Evolutionary conservation across 2,329 filamentous ascomycete species (phyloP).

Genomic region (Exophiala sideris): DNA sequence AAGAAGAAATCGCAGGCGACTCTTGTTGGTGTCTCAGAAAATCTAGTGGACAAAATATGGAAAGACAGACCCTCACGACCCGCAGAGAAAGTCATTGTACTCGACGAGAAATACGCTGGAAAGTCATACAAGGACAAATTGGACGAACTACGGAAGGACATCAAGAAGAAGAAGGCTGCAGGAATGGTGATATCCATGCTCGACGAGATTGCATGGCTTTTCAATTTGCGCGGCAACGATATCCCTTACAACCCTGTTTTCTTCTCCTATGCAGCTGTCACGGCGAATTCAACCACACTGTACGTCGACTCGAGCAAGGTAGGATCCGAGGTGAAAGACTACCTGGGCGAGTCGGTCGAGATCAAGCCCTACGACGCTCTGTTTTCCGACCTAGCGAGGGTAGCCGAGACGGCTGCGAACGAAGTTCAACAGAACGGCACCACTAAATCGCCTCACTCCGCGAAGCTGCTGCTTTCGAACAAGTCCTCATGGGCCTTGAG

Average conservation of each 20-base stretch:
- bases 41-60: constrained; percentile 93
- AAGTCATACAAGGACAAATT: constrained; percentile 82
- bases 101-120: constrained; percentile 71
- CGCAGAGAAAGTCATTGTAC: constrained; percentile 69
- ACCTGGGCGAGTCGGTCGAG: constrained; percentile 67
- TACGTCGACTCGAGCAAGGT: constrained; percentile 83
- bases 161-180: constrained; percentile 82
- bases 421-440: constrained; percentile 34
- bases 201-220: constrained; percentile 97
- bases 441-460: constrained; percentile 38
- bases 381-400: constrained; percentile 69
- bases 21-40: constrained; percentile 71
- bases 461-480: constrained; percentile 80
- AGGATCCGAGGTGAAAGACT: constrained; percentile 62
- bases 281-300: constrained; percentile 68
- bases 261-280: constrained; percentile 92
- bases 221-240: constrained; percentile 90
- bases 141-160: constrained; percentile 78
- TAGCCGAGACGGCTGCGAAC: constrained; percentile 50
- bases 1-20: constrained; percentile 79
- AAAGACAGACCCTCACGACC: constrained; percentile 69
- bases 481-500: constrained; percentile 92
- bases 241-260: constrained; percentile 98
- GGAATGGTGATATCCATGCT: constrained; percentile 81
- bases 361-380: constrained; percentile 80